A percentile compares a stretch with the other conserved stretches of the same genome.
These are phyloP conservation scores for Phytophthora ohioensis DNA, from an alignment of 352 stramenopile genomes.

Conservation along the genomic window DNA sequence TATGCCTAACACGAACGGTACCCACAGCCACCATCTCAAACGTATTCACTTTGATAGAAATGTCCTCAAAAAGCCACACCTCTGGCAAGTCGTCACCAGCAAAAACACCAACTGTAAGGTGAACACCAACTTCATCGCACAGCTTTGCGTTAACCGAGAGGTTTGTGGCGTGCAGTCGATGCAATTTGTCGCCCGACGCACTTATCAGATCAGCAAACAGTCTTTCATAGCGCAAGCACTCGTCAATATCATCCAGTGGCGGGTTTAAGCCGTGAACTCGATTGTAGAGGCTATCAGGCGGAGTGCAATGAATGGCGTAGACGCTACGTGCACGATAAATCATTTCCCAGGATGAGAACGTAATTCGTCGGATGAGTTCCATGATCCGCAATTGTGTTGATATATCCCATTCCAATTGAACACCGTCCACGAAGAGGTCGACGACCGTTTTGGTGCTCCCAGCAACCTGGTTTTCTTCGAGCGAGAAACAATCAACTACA, in stretches of 20 bases:
- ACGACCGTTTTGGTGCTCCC: constrained; percentile 59
- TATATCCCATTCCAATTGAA: constrained; percentile 60
- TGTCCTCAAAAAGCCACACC: constrained; percentile 67
- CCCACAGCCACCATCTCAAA: constrained; percentile 54
- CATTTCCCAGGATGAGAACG: constrained; percentile 81
- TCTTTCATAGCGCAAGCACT: constrained; percentile 49
- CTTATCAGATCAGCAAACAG: constrained; percentile 64
- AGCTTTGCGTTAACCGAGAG: constrained; percentile 53
- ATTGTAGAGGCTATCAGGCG: constrained; percentile 66
- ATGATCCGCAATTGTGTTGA: constrained; percentile 65
- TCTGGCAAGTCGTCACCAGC: constrained; percentile 75
- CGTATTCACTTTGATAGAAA: constrained; percentile 51
- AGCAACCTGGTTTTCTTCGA: constrained; percentile 73
- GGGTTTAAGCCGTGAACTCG: constrained; percentile 64
- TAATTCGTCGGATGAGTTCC: constrained; percentile 73
- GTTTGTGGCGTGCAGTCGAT: constrained; percentile 65
- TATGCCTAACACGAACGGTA: constrained; percentile 57
- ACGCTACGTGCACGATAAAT: constrained; percentile 69
- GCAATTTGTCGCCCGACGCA: constrained; percentile 68
- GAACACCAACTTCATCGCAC: constrained; percentile 37
- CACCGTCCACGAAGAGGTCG: constrained; percentile 70
- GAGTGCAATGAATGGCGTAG: constrained; percentile 65
- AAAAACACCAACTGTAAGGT: constrained; percentile 61
- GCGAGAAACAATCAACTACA: constrained; percentile 56
- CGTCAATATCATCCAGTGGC: constrained; percentile 48